These are phyloP conservation scores for Cruciata laevipes DNA, from an alignment of 257 asterid genomes.

Conservation along the genomic window DNA sequence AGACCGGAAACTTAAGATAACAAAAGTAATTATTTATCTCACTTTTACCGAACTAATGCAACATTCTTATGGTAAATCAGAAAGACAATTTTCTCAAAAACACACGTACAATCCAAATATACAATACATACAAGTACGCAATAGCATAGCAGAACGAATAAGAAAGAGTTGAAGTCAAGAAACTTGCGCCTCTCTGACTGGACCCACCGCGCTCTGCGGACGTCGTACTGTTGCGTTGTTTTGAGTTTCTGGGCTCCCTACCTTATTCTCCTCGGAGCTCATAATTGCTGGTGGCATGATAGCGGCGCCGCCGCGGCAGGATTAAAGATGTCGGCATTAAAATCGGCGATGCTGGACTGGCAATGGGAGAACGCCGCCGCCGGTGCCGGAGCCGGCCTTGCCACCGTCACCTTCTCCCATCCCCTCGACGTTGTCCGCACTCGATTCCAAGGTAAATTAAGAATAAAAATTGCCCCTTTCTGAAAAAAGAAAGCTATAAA, in stretches of 20 bases:
- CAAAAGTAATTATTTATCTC: too few relatives aligned
- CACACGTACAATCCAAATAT: neutral
- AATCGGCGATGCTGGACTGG: slow-evolving; percentile 50
- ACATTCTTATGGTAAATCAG: too few relatives aligned
- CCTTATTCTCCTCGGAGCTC: neutral
- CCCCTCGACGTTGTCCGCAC: slow-evolving; percentile 97
- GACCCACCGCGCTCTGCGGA: neutral
- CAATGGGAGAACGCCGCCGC: slow-evolving; percentile 98
- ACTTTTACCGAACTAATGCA: too few relatives aligned
- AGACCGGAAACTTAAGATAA: too few relatives aligned
- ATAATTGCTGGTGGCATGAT: neutral
- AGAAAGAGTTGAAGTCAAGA: neutral
- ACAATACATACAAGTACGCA: too few relatives aligned
- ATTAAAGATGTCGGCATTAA: slow-evolving; percentile 20
- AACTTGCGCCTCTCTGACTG: neutral
- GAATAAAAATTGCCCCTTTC: neutral
- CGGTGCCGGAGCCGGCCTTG: slow-evolving; percentile 82
- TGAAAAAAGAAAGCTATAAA: neutral
- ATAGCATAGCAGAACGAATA: too few relatives aligned
- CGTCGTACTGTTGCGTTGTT: slow-evolving; percentile 1
- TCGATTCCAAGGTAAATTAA: slow-evolving; percentile 69
- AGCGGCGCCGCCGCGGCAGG: slow-evolving; percentile 2
- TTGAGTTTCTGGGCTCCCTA: neutral
- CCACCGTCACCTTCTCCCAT: slow-evolving; percentile 74
- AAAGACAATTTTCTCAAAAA: too few relatives aligned